Evolutionary conservation across 352 stramenopile species (phyloP).

Genomic region (Phytophthora tubulina): DNA sequence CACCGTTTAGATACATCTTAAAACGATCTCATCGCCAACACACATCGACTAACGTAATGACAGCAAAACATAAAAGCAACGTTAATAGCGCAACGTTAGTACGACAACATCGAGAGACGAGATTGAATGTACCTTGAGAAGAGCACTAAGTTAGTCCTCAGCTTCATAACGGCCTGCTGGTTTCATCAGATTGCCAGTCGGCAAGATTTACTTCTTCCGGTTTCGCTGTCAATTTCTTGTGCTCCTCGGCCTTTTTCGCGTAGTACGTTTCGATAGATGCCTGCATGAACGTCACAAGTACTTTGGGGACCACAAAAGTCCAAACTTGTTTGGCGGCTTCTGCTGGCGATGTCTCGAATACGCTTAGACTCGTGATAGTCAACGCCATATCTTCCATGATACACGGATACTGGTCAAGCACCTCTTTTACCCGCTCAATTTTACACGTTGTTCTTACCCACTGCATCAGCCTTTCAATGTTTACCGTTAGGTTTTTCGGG

Average conservation of each 20-base stretch:
- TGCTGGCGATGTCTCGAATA: neutral
- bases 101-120: no score
- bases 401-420: conserved; percentile 8
- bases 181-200: neutral
- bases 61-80: no score
- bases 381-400: conserved; percentile 12
- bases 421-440: neutral
- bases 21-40: no score
- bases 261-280: neutral
- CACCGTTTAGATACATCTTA: no score
- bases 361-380: neutral
- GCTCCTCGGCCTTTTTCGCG: neutral
- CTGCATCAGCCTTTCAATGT: no score
- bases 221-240: neutral
- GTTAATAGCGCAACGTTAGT: neutral
- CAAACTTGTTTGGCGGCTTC: neutral
- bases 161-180: neutral
- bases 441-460: no score
- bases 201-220: neutral
- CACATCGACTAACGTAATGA: no score
- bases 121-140: no score
- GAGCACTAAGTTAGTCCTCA: neutral
- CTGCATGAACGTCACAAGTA: neutral
- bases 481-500: no score
- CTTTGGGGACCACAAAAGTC: neutral